A percentile compares a stretch with the other conserved stretches of the same genome.
Conservation (phyloP, 228 moss, liverwort and hornwort genomes). For the Sphagnum magellanicum region DNA sequence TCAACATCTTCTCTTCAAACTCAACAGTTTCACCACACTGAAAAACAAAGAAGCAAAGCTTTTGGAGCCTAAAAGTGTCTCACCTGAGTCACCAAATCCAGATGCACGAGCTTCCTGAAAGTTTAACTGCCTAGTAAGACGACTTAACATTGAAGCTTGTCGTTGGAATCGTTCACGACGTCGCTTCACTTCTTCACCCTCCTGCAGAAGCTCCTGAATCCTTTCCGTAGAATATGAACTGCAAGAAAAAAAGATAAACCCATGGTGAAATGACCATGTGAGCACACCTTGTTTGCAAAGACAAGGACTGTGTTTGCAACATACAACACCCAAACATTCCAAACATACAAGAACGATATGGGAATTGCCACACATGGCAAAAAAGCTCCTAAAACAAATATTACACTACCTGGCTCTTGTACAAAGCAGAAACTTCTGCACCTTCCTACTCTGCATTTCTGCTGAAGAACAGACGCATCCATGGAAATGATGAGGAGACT, state of each 20-base stretch:
- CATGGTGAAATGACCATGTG: not conserved
- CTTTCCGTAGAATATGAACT: slow-evolving; percentile 78
- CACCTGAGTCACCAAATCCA: slow-evolving; percentile 14
- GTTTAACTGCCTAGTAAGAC: slow-evolving; percentile 81
- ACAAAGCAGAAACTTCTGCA: too few species aligned
- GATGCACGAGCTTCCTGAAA: slow-evolving; percentile 81
- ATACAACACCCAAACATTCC: not conserved
- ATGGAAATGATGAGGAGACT: too few species aligned
- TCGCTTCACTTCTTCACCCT: slow-evolving; percentile 67
- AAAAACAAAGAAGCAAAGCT: not conserved
- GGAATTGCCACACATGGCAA: not conserved
- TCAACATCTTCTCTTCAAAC: not conserved
- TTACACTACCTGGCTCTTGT: too few species aligned
- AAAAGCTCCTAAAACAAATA: too few species aligned
- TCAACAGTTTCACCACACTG: not conserved
- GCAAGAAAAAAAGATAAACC: not conserved
- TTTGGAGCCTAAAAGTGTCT: slow-evolving; percentile 25
- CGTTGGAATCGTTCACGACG: slow-evolving; percentile 74
- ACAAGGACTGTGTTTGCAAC: not conserved
- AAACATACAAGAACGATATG: not conserved
- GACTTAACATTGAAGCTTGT: slow-evolving; percentile 62
- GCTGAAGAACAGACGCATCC: too few species aligned
- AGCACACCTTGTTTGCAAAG: not conserved
- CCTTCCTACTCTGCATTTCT: too few species aligned
- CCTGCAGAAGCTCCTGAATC: slow-evolving; percentile 83